These are phyloP conservation scores for Xylariales sp. DNA, from an alignment of 2,329 filamentous ascomycete genomes.

Conservation along the genomic window DNA sequence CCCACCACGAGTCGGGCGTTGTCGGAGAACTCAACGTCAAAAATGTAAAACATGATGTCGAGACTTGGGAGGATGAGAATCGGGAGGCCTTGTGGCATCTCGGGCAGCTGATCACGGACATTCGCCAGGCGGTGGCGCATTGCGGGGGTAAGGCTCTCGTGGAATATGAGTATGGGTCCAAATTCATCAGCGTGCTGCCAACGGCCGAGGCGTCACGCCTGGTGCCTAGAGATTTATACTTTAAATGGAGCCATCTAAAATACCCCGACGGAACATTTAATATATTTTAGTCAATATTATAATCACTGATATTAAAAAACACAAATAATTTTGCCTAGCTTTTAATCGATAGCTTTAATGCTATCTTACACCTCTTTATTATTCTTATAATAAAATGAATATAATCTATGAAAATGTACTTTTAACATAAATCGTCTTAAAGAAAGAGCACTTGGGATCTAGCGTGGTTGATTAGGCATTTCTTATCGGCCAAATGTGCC, in stretches of 20 bases:
- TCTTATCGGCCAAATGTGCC: too few relatives aligned
- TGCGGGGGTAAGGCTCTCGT: slow-evolving; percentile 28
- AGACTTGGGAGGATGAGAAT: slow-evolving; percentile 52
- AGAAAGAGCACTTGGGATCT: too few relatives aligned
- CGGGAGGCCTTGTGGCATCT: slow-evolving; percentile 49
- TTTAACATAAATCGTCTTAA: too few relatives aligned
- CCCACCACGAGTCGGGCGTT: slow-evolving; percentile 53
- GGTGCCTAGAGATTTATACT: slow-evolving; percentile 19
- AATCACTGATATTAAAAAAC: too few relatives aligned
- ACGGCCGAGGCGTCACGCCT: background rate
- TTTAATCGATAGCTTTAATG: too few relatives aligned
- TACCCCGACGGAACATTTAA: too few relatives aligned
- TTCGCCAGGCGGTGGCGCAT: slow-evolving; percentile 47
- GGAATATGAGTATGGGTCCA: background rate
- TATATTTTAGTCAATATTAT: too few relatives aligned
- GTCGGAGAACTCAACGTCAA: slow-evolving; percentile 53
- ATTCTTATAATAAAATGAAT: too few relatives aligned
- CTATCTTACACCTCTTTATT: too few relatives aligned
- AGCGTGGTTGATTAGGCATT: too few relatives aligned
- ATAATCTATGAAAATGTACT: too few relatives aligned
- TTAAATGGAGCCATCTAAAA: slow-evolving; percentile 2
- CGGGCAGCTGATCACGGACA: slow-evolving; percentile 49
- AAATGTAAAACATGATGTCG: slow-evolving; percentile 50
- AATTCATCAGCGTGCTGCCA: slow-evolving; percentile 14
- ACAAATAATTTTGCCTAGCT: too few relatives aligned